Evolutionary conservation across 176 grass and related monocot species (phyloP), one percentile per base, ranked within the genome.

Genomic region (Metroxylon sagu): DNA sequence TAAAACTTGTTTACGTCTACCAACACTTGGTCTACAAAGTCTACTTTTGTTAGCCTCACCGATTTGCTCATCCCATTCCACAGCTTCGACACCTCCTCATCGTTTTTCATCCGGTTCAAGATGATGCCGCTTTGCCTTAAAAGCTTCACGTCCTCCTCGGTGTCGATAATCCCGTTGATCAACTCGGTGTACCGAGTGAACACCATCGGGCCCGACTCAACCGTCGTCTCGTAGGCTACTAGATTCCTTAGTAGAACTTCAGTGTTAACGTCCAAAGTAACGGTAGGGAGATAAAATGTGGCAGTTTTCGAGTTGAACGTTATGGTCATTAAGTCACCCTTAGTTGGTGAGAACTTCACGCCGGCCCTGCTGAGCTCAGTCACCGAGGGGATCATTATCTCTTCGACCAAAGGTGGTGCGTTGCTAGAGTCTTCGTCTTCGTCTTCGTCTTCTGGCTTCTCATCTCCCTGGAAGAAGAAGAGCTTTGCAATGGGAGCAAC

Each of bases 371-470:
- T 25, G 5, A 95, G 85, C 57, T 95, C 74, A 0, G 75, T 68
- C 19, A 95, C 90, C 0, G 86, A 95, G 0, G 90, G 85, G n/a
- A 89, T 75, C 86, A 86, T 95, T 80, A 89, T 95, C 77, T 89
- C 86, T 75, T 95, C 90, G 43, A 89, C 76, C 74, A 83, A 64
- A n/a, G 31, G 31, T 35, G 31, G 31, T 35, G 6, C 31, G 31
- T 35, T 6, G 7, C 1, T 35, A 35, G 6, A 35, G 31, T 35
- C 31, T 35, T 35, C 6, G 21, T 23, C 21, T 35, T 35, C 6
- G 21, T 23, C 21, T 23, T 23, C 21, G 31, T 35, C 31, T 35
- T 35, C 7, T 35, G 31, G 2, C 8, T 35, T 35, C 31, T 35
- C 31, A 10, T 35, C 31, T 8, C 6, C 30, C 8, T 35, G 6